Base-by-base conservation (phyloP, 2,329 filamentous ascomycete genomes). In the Macrophomina pseudophaseolina region DNA sequence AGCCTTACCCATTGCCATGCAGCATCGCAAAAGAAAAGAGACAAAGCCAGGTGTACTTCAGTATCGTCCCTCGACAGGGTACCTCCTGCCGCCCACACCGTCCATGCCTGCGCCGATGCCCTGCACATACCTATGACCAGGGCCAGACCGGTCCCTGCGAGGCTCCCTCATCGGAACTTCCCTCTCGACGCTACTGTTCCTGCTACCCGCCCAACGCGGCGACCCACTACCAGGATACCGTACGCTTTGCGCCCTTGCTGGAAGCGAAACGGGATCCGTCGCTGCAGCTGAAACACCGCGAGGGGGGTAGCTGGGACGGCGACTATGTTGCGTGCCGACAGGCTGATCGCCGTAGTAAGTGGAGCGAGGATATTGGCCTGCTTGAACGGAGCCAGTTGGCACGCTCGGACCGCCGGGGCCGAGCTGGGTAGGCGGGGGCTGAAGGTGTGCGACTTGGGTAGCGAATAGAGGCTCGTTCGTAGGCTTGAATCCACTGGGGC, bases 391-490 rank as follows among this genome's bases (percentile, higher is more conserved):
- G 80, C 79, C 4, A 82, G 76, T n/a, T 79, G 23, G 23, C 23
- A 23, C 23, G 23, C 23, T 23, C 23, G 79, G 0, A 80, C 63
- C 32, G 18, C 33, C 53, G 28, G 53, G 44, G 23, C 53, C 56
- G 32, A 51, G 12, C 14, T 60, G 56, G n/a, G 52, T 56, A 46
- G 68, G 48, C 8, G 48, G 71, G 35, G 73, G 72, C 66, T 80
- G 74, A 40, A 79, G 65, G 32, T 79, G 76, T 6, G 80, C 80
- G 4, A 83, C 77, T 16, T 81, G 80, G 0, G 81, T 80, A 4
- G 82, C 82, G 67, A 84, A 84, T 3, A 83, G 71, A 3, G 82
- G 82, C 1, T 76, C 74, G 51, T 79, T 79, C 2, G 79, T 81
- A 2, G 82, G 82, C 5, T 74, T 79, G 69, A 83, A 84, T 0